phyloP scores from a whole-genome alignment of 177 flowering plant species.

The Vitis hybrid region DNA sequence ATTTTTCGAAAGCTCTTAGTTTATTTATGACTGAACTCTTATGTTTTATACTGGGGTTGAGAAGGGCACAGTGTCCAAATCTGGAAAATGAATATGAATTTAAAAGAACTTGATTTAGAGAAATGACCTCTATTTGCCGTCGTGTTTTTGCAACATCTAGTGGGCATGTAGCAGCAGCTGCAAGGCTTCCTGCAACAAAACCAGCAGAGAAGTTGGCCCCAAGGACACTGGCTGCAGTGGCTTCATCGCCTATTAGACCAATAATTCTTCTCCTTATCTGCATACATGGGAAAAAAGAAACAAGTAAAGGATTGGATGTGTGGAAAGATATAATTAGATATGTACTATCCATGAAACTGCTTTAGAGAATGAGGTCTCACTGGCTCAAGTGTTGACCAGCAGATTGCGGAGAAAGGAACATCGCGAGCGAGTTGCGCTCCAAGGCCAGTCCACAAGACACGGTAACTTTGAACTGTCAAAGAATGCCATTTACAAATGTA shows the following conservation, averaged over 20 bases:
- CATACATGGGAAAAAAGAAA: not conserved
- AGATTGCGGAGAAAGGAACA: constrained; percentile 56
- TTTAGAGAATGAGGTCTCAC: constrained; percentile 23
- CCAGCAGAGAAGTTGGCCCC: constrained; percentile 93
- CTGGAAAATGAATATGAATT: not conserved
- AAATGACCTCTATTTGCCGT: constrained; percentile 84
- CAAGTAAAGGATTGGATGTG: not conserved
- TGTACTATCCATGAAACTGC: not conserved
- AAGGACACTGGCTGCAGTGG: constrained; percentile 52
- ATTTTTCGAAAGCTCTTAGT: too few species aligned
- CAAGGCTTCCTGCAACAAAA: constrained; percentile 87
- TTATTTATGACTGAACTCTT: too few species aligned
- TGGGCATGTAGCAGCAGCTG: constrained; percentile 97
- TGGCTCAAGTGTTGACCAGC: constrained; percentile 60
- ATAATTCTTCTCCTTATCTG: constrained; percentile 72
- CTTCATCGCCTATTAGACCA: constrained; percentile 55
- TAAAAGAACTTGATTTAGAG: not conserved
- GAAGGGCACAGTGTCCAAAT: not conserved
- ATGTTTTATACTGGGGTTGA: not conserved
- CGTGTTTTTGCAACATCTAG: constrained; percentile 96
- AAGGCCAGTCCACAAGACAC: constrained; percentile 51
- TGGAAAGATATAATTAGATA: not conserved
- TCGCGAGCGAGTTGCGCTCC: constrained; percentile 59
- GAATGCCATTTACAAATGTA: not conserved
- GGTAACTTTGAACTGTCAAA: constrained; percentile 37